Base-by-base conservation (phyloP, 768 basidiomycete species). In the Rhizopogon roseolus region DNA sequence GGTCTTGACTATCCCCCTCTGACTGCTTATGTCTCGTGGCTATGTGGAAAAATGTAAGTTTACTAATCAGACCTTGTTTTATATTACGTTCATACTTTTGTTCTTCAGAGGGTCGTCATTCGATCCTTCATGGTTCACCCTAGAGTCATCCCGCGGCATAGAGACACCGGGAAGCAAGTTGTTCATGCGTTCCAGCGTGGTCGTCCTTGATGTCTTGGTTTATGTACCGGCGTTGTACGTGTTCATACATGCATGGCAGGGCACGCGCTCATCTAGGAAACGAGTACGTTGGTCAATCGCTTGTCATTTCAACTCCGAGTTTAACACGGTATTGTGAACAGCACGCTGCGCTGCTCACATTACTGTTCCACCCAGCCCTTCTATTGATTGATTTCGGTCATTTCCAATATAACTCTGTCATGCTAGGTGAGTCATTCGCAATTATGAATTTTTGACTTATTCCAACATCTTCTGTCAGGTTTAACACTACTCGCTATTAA, bases 371-470 rank as follows among this genome's bases (percentile, higher is more conserved):
- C 63, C 96, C 96, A 2, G 84, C 88, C 0, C 71, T 97, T 32
- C 71, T 93, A 8, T 72, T 97, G 17, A 79, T 96, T 50, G 96
- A 97, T 70, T 89, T 86, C 65, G 93, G 96, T 0, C 94, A 98
- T 66, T 96, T 96, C 62, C 94, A 98, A 70, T 97, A 93, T 67
- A 98, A 97, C 65, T 88, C 89, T 2, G 81, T 95, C 58, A 94
- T 96, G 90, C 84, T 98, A 45, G 95, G 89, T 81, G 62, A 60
- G 73, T 72, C 58, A 19, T 57, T 64, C 9, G 9, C 10, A 11
- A 14, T 10, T 29, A 2, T 39, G 5, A 7, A 2, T 14, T 13
- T 52, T 29, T 13, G 25, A 29, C 32, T 36, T 17, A 25, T 29
- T 8, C 16, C 5, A 41, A 37, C 2, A n/a, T 44, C 2, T 43